Percentiles rank a stretch among this genome's conserved stretches.
Evolutionary conservation across 495 filamentous ascomycete genomes (phyloP).

Genomic region (Penicillium riverlandense): DNA sequence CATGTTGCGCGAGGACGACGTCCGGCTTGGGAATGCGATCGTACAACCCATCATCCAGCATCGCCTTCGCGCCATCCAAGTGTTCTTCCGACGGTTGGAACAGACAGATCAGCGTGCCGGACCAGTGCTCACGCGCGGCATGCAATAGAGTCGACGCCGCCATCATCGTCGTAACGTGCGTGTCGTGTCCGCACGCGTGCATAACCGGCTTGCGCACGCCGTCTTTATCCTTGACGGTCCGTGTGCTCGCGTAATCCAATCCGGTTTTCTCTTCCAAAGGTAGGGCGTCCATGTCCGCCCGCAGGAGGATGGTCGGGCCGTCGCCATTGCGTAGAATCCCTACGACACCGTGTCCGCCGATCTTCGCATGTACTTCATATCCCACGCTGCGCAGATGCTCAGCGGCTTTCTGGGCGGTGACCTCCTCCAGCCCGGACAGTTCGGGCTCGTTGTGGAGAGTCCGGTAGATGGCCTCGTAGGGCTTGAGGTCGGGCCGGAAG

Average conservation of each 20-base stretch:
- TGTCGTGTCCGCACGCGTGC: slow-evolving; percentile 65
- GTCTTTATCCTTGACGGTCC: slow-evolving; percentile 30
- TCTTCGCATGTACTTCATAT: slow-evolving; percentile 39
- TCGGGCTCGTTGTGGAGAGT: slow-evolving; percentile 44
- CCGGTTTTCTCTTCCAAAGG: slow-evolving; percentile 51
- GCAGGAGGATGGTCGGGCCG: slow-evolving; percentile 46
- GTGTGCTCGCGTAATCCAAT: slow-evolving; percentile 46
- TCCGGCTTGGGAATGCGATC: slow-evolving; percentile 42
- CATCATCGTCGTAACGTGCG: slow-evolving; percentile 48
- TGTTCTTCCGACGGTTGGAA: slow-evolving; percentile 60
- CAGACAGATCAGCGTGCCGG: slow-evolving; percentile 47
- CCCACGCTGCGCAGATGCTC: slow-evolving; percentile 28
- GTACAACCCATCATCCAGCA: slow-evolving; percentile 58
- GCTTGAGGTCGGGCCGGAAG: slow-evolving; percentile 24
- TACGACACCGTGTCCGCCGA: slow-evolving; percentile 51
- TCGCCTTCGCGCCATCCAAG: slow-evolving; percentile 47
- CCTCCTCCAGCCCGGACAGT: slow-evolving; percentile 40
- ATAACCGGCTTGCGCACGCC: slow-evolving; percentile 48
- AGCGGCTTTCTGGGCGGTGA: slow-evolving; percentile 34
- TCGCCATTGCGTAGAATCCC: slow-evolving; percentile 49
- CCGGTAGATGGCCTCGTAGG: slow-evolving; percentile 40
- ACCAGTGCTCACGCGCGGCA: slow-evolving; percentile 37
- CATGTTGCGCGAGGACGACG: slow-evolving; percentile 51
- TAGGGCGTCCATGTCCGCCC: slow-evolving; percentile 57
- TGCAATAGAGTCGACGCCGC: slow-evolving; percentile 41